Conservation (phyloP, 306 rosid species). For the Clitoria ternatea region DNA sequence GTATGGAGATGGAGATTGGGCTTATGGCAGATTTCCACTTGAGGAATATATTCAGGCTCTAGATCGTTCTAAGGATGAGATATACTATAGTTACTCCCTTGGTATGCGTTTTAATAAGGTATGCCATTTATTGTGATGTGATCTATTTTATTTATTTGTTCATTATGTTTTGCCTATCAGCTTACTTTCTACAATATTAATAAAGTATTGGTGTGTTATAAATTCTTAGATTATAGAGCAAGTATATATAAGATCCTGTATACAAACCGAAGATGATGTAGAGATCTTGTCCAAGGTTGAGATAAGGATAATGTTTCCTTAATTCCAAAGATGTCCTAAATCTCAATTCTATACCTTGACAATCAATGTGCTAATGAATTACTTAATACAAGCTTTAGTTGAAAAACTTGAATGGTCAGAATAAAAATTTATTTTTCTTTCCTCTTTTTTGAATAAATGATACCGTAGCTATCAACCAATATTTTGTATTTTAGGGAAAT, state of each 20-base stretch:
- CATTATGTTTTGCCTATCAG: not conserved
- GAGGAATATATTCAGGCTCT: too few species aligned
- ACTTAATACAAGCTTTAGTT: not conserved
- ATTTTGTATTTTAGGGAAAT: not conserved
- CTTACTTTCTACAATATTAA: too few species aligned
- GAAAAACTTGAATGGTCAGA: too few species aligned
- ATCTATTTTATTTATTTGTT: not conserved
- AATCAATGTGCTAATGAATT: not conserved
- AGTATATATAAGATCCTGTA: conserved; percentile 78
- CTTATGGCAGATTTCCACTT: conserved; percentile 78
- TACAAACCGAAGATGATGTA: conserved; percentile 74
- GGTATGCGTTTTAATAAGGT: conserved; percentile 91
- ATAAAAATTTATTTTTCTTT: not conserved
- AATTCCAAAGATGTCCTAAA: not conserved
- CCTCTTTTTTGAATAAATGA: conserved; percentile 12
- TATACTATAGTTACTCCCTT: conserved; percentile 66
- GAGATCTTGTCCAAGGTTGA: conserved; percentile 53
- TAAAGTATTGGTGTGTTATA: too few species aligned
- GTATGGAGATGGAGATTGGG: conserved; percentile 78
- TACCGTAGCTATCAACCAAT: not conserved
- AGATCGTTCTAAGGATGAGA: too few species aligned
- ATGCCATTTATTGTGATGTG: conserved; percentile 17
- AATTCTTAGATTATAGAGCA: conserved; percentile 75
- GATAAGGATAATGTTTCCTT: conserved; percentile 34
- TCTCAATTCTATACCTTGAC: not conserved